Evolutionary conservation across 2,329 filamentous ascomycete genomes (phyloP).

Genomic region (Leptographium radiaticola): DNA sequence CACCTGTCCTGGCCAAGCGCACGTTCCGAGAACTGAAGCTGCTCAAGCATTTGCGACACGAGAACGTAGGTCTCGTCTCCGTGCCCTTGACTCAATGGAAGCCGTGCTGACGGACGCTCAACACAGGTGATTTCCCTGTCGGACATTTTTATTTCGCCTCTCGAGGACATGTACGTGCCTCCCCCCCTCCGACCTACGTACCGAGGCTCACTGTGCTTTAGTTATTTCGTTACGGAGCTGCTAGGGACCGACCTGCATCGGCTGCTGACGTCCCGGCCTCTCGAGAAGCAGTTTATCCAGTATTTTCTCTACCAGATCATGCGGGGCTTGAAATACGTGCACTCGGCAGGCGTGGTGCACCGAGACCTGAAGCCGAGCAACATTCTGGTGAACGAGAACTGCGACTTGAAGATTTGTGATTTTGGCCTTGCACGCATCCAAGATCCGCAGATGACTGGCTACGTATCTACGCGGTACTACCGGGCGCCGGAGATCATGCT

Average conservation of each 20-base stretch:
- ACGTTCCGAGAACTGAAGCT: constrained; percentile 97
- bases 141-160: constrained; percentile 98
- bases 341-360: constrained; percentile 95
- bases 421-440: constrained; percentile 96
- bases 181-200: not conserved
- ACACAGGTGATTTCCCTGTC: constrained; percentile 85
- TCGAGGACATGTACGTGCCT: constrained; percentile 87
- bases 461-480: constrained; percentile 98
- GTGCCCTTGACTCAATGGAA: too few species aligned
- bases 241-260: constrained; percentile 94
- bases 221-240: constrained; percentile 96
- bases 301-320: constrained; percentile 99
- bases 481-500: constrained; percentile 99
- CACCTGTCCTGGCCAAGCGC: constrained; percentile 92
- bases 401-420: constrained; percentile 98
- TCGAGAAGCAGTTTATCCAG: constrained; percentile 99
- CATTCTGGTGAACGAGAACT: constrained; percentile 99
- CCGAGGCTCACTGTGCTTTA: constrained; percentile 21
- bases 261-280: constrained; percentile 81
- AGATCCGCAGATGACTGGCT: constrained; percentile 98
- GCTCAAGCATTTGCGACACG: constrained; percentile 89
- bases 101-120: not conserved
- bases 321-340: constrained; percentile 96
- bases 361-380: constrained; percentile 97
- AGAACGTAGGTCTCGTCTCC: constrained; percentile 54